These are phyloP conservation scores for Pseudocercospora cruenta DNA, from an alignment of 2,329 filamentous ascomycete genomes.

Conservation along the genomic window DNA sequence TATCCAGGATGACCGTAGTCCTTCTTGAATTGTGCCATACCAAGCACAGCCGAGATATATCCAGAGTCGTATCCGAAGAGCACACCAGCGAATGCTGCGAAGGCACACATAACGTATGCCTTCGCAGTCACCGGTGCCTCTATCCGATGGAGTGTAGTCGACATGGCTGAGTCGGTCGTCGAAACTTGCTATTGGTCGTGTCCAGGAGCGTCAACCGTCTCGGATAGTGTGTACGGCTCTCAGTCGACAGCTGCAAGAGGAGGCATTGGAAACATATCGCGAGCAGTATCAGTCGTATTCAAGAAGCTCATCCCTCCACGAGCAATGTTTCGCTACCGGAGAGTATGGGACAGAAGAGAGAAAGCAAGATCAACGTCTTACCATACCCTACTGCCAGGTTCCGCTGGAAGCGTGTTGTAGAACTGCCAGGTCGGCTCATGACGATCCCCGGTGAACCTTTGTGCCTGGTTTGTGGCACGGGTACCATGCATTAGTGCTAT, in stretches of 20 bases:
- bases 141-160: slow-evolving; percentile 30
- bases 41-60: slow-evolving; percentile 58
- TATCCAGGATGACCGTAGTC: slow-evolving; percentile 37
- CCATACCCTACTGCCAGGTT: neutral
- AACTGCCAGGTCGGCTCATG: neutral
- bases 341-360: neutral
- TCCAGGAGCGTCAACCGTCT: neutral
- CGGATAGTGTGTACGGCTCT: neutral
- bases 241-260: neutral
- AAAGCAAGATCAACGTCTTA: slow-evolving; percentile 8
- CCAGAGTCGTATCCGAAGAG: slow-evolving; percentile 64
- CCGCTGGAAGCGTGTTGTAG: neutral
- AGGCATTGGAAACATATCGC: slow-evolving; percentile 6
- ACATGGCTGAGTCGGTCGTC: neutral
- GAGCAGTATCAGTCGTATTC: neutral
- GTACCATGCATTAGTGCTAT: slow-evolving; percentile 5
- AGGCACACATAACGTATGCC: slow-evolving; percentile 64
- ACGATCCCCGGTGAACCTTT: neutral
- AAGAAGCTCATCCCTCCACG: neutral
- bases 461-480: slow-evolving; percentile 2
- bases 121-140: slow-evolving; percentile 43
- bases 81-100: slow-evolving; percentile 64
- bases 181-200: neutral
- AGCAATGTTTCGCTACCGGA: neutral
- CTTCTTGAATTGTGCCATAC: slow-evolving; percentile 53